Evolutionary conservation across 257 asterid species (phyloP), one percentile per base, ranked within the genome.

Genomic region (Cinchona pubescens): DNA sequence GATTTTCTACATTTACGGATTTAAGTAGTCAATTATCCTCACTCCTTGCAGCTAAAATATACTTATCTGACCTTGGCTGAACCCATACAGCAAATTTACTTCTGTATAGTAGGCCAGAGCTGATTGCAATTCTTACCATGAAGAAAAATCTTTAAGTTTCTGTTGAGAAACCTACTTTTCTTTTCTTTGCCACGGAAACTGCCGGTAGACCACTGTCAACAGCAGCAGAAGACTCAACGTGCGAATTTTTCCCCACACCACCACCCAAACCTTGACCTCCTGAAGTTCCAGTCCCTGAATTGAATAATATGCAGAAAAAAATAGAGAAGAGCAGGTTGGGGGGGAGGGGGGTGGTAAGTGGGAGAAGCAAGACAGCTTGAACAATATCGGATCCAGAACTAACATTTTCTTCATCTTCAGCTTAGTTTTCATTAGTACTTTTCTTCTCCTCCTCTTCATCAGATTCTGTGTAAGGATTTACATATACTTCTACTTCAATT

Each of bases 391-490:
- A 49, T 59, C 53, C 60, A 69, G 38, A 80, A 81, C 96, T 78
- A 72, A 95, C 96, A 80, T 84, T 82, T 67, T 92, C 98, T 83
- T 83, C 94, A 70, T 92, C 96, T 74, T 75, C 95, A 48, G 69
- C 86, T 12, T 73, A 85, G 72, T 76, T 88, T 72, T 91, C 92
- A 68, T 85, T 83, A 5, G 69, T 79, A 75, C 81, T 76, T 82
- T 86, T 87, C 80, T 66, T 90, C 74, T 90, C 92, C 46, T 88
- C 90, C 83, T 95, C 98, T 60, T 86, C 97, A 64, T 91, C 99
- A 56, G 83, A 79, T 79, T 92, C 96, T 53, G 89, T 73, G 75
- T 91, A 92, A 48, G 98, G 99, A 83, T 95, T 93, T 37, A 92
- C 93, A 74, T 82, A 92, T 15, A 95, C 87, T 72, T 92, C 96